phyloP scores from a whole-genome alignment of 2,329 filamentous ascomycete genomes.

The Trichoderma oligosporum region DNA sequence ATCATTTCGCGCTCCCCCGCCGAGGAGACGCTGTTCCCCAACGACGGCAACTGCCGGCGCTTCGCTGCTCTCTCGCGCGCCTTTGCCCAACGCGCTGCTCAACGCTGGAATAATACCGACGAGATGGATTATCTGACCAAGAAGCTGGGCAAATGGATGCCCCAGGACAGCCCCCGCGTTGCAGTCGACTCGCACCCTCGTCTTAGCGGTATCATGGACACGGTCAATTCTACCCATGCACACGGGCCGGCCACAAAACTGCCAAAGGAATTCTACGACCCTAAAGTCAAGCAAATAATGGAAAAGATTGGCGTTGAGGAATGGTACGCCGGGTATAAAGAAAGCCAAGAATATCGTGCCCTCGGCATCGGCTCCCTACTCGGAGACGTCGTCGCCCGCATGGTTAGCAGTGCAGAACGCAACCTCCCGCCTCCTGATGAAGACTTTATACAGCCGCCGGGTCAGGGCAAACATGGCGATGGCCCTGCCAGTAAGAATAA shows the following conservation, averaged over 20 bases:
- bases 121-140: slow-evolving; percentile 83
- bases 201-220: slow-evolving; percentile 89
- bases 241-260: slow-evolving; percentile 72
- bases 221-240: slow-evolving; percentile 81
- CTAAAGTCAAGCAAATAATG: slow-evolving; percentile 64
- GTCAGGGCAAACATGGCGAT: slow-evolving; percentile 22
- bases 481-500: neutral
- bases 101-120: slow-evolving; percentile 68
- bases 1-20: slow-evolving; percentile 61
- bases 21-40: slow-evolving; percentile 78
- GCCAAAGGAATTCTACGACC: slow-evolving; percentile 83
- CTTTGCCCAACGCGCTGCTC: slow-evolving; percentile 68
- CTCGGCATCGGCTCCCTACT: slow-evolving; percentile 82
- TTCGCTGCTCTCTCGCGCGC: slow-evolving; percentile 66
- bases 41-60: slow-evolving; percentile 68
- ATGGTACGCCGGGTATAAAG: slow-evolving; percentile 85
- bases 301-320: slow-evolving; percentile 79
- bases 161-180: slow-evolving; percentile 60
- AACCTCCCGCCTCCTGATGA: slow-evolving; percentile 45
- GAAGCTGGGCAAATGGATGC: slow-evolving; percentile 82
- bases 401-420: slow-evolving; percentile 61
- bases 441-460: slow-evolving; percentile 40
- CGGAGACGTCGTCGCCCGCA: slow-evolving; percentile 75
- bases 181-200: slow-evolving; percentile 81
- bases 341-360: slow-evolving; percentile 81